Base-by-base conservation (phyloP, 208 protist species). In the Acanthamoeba sp. region DNA sequence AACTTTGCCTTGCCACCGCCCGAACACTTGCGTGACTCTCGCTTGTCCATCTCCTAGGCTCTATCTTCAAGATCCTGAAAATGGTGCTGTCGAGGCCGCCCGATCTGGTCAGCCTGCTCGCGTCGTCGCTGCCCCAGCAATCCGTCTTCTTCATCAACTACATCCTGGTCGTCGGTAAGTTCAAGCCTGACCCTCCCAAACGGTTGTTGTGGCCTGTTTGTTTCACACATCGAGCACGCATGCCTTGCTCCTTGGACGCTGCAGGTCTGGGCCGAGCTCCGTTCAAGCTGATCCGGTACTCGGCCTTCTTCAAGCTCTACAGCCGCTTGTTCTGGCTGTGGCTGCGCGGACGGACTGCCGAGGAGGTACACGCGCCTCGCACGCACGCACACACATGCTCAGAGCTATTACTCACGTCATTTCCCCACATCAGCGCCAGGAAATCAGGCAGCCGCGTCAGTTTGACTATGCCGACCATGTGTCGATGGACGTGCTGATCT, bases 131-230 rank as follows among this genome's bases (percentile, higher is more conserved):
- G 57, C 85, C 85, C 24, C 48, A 91, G 57, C 85, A 91, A 45
- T 91, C 85, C 22, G 24, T 91, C 32, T 91, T 91, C 34, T 91
- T 91, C 85, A 91, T 91, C 29, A 91, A 91, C 73, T 91, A 91
- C 42, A 73, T 91, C 22, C 57, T 91, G 9, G 85, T 91, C n/a
- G 85, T 73, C 10, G 85, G 85, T 73, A 9, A 34, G 66, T 76
- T 18, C 16, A n/a, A n/a, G n/a, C n/a, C n/a, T n/a, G n/a, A n/a
- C n/a, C n/a, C n/a, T n/a, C n/a, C n/a, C n/a, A n/a, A n/a, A n/a
- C n/a, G n/a, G n/a, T n/a, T n/a, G n/a, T n/a, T n/a, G n/a, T n/a
- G n/a, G n/a, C n/a, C n/a, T n/a, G n/a, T n/a, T n/a, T n/a, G n/a
- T n/a, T n/a, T n/a, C 22, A 22, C 16, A 22, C 55, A 62, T 12